A percentile compares a stretch with the other conserved stretches of the same genome.
Evolutionary conservation across 805 yeast genomes (phyloP).

Genomic region (Ogataea nitratoaversa): DNA sequence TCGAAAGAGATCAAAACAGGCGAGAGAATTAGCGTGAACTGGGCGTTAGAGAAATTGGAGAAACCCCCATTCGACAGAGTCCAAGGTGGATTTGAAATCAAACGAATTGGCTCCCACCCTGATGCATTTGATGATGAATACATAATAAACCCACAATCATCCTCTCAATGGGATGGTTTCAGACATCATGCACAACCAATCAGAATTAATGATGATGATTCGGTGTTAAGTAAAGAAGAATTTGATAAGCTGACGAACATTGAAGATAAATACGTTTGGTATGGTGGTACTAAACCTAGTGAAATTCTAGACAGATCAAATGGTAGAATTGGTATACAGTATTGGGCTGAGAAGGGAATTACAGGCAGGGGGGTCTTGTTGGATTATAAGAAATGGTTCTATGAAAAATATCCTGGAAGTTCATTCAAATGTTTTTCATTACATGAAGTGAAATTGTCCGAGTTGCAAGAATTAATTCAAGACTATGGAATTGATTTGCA

Average conservation of each 20-base stretch:
- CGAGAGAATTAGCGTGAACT: conserved; percentile 10
- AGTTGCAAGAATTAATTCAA: conserved; percentile 19
- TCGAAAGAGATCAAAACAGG: conserved; percentile 14
- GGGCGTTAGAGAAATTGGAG: conserved; percentile 12
- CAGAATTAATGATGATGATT: conserved; percentile 17
- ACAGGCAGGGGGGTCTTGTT: conserved; percentile 31
- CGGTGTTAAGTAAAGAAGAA: conserved; percentile 19
- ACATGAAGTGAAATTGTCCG: conserved; percentile 21
- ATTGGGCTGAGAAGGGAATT: conserved; percentile 27
- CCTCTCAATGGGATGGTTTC: conserved; percentile 29
- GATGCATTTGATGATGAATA: conserved; percentile 24
- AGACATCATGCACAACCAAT: conserved; percentile 25
- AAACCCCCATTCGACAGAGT: conserved; percentile 10
- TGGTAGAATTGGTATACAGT: conserved; percentile 11
- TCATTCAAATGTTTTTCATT: conserved; percentile 21
- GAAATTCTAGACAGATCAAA: conserved; percentile 8
- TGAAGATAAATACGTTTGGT: conserved; percentile 8
- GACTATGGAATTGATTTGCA: conserved; percentile 21
- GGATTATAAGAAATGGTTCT: conserved; percentile 29
- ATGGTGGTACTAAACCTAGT: conserved; percentile 7
- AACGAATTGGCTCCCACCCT: conserved; percentile 3
- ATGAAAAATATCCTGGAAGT: conserved; percentile 19
- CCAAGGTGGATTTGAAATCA: conserved; percentile 3
- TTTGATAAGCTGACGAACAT: conserved; percentile 5
- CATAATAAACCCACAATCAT: conserved; percentile 25